A percentile compares a stretch with the other conserved stretches of the same genome.
Conservation (phyloP, 768 basidiomycete genomes). For the Russula sp. region DNA sequence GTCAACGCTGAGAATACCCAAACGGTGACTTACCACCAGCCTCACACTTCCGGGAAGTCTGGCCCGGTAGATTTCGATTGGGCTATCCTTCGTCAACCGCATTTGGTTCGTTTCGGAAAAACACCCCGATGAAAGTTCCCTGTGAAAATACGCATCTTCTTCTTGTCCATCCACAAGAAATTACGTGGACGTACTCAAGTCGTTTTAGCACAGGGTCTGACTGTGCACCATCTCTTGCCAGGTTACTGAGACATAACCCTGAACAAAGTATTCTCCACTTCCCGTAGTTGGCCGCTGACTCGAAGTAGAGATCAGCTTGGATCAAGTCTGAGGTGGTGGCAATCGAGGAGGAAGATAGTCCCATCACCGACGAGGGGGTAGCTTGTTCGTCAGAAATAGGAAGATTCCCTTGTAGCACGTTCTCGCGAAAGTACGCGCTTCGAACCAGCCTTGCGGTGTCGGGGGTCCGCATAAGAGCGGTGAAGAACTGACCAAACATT, state of each 20-base stretch:
- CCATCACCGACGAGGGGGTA: neutral
- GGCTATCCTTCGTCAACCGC: slow-evolving; percentile 20
- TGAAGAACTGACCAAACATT: neutral
- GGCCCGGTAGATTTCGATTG: slow-evolving; percentile 25
- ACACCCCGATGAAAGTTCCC: slow-evolving; percentile 23
- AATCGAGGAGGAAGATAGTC: neutral
- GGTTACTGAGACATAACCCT: neutral
- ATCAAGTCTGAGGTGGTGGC: neutral
- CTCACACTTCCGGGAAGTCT: slow-evolving; percentile 23
- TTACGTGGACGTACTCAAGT: slow-evolving; percentile 12
- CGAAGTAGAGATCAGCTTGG: slow-evolving; percentile 23
- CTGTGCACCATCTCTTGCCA: slow-evolving; percentile 4
- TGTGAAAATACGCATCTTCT: neutral
- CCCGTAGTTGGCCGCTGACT: slow-evolving; percentile 6
- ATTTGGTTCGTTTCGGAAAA: slow-evolving; percentile 28
- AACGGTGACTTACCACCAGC: slow-evolving; percentile 16
- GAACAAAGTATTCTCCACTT: slow-evolving; percentile 21
- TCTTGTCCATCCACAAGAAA: neutral
- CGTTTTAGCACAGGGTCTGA: slow-evolving; percentile 2
- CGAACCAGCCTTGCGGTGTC: slow-evolving; percentile 1
- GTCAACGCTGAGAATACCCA: neutral
- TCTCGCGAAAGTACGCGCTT: slow-evolving; percentile 19
- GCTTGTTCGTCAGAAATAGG: neutral
- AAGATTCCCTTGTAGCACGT: slow-evolving; percentile 11
- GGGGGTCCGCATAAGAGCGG: neutral